Base-by-base conservation (phyloP, 164 flowering plant genomes). In the Vitis riparia region DNA sequence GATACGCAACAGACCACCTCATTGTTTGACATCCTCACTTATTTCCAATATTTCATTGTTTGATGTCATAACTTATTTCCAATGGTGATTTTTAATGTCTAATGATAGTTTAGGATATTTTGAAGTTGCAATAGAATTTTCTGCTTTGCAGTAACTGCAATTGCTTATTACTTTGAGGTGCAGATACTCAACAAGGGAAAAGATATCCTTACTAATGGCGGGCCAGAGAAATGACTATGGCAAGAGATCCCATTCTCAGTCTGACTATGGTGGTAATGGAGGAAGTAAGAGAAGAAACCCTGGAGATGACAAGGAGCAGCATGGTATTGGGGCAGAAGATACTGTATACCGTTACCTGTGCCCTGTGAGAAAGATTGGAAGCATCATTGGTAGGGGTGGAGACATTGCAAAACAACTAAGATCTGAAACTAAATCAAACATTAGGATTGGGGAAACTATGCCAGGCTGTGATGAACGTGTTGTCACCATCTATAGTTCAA, bases 331-430 rank as follows among this genome's bases (percentile, higher is more conserved):
- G 7, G 55, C 85, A n/a, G 90, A 88, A 3, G 89, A 88, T 65
- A 85, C 91, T 13, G 93, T 88, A 0, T 88, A 87, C 67, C 88
- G 93, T 10, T 88, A 82, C 63, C 75, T 88, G 72, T 88, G 93
- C 62, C 87, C 87, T 30, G 88, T 81, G 10, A 82, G 79, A 69
- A 87, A 85, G 83, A 88, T 87, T 63, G 93, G 90, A 58, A 87
- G 89, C 70, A 81, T 88, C 11, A 87, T 88, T 44, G 93, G 93
- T n/a, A 84, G 79, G 78, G 93, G 90, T 11, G 93, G 93, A 60
- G 90, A 87, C 61, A 85, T 87, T 76, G 86, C 84, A 37, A 88
- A 87, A 78, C 89, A 87, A 63, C 53, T 88, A 49, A 82, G 93
- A 78, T 67, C 68, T 52, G 93, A 88, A 55, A 88, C 82, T 55